A percentile compares a stretch with the other conserved stretches of the same genome.
Evolutionary conservation across 306 rosid species (phyloP).

Genomic region (Astragalus membranaceus): DNA sequence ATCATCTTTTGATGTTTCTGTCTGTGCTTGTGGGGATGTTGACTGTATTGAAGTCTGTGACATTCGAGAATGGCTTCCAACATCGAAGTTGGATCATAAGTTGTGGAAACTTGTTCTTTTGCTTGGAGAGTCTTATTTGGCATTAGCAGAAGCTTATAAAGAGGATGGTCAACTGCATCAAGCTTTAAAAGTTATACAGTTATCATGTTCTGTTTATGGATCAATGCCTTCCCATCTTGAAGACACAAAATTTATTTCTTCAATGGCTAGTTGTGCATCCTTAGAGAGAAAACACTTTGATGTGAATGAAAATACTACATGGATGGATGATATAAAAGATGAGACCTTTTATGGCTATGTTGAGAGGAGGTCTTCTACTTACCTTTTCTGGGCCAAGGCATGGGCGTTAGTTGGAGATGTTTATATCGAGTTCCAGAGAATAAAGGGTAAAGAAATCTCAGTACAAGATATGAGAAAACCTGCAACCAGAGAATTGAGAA

Average conservation of each 20-base stretch:
- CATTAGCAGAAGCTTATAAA: conserved; percentile 82
- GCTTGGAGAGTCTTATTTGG: conserved; percentile 96
- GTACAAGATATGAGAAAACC: conserved; percentile 43
- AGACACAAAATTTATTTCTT: conserved; percentile 78
- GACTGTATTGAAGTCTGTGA: conserved; percentile 98
- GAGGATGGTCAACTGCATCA: conserved; percentile 79
- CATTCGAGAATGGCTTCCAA: conserved; percentile 95
- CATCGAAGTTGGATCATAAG: conserved; percentile 78
- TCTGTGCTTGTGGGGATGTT: conserved; percentile 95
- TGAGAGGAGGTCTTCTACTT: conserved; percentile 65
- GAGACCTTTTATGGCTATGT: conserved; percentile 32
- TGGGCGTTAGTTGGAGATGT: conserved; percentile 92
- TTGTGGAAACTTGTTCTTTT: conserved; percentile 94
- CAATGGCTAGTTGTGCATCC: conserved; percentile 57
- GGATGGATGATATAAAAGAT: conserved; percentile 30
- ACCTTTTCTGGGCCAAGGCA: conserved; percentile 92
- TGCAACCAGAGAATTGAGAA: conserved; percentile 58
- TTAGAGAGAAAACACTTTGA: conserved; percentile 31
- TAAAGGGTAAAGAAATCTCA: conserved; percentile 40
- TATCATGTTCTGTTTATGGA: conserved; percentile 91
- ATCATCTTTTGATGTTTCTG: conserved; percentile 50
- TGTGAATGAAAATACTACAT: conserved; percentile 32
- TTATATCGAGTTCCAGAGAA: conserved; percentile 61
- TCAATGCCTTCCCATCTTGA: conserved; percentile 94
- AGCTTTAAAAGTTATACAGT: conserved; percentile 79